Conservation (phyloP, 2,329 filamentous ascomycete species). For the Cladosporium cucumerinum region DNA sequence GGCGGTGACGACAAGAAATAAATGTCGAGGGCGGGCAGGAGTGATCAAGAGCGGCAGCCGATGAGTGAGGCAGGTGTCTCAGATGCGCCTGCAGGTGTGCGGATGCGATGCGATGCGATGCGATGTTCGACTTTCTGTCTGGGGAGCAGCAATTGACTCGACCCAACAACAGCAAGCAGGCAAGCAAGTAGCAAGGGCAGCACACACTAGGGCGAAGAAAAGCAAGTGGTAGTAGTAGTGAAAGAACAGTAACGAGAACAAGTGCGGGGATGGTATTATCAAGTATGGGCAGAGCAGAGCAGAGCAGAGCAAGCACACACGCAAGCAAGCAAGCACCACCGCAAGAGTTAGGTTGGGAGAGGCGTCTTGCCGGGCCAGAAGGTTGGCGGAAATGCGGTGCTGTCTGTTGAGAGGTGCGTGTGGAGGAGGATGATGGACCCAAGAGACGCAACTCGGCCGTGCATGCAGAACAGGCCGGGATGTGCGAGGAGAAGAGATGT, state of each 20-base stretch:
- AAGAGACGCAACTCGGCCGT: slow-evolving; percentile 10
- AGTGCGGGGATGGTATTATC: slow-evolving; percentile 10
- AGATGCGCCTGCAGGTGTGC: slow-evolving; percentile 13
- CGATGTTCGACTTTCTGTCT: slow-evolving; percentile 4
- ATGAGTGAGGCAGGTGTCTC: slow-evolving; percentile 1
- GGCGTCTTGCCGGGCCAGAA: slow-evolving; percentile 9
- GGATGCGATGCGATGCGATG: slow-evolving; percentile 7
- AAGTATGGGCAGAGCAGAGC: too few species aligned
- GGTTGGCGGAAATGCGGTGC: slow-evolving; percentile 14
- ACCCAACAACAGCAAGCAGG: slow-evolving; percentile 17
- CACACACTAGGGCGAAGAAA: neutral
- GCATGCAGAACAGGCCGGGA: slow-evolving; percentile 6
- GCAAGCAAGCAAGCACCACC: neutral
- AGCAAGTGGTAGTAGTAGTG: slow-evolving; percentile 16
- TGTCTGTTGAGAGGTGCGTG: slow-evolving; percentile 14
- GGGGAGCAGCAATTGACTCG: slow-evolving; percentile 11
- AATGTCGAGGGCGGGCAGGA: neutral
- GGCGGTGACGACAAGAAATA: neutral
- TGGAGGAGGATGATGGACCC: slow-evolving; percentile 14
- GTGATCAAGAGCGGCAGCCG: neutral
- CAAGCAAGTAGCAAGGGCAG: slow-evolving; percentile 10
- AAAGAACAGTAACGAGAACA: neutral
- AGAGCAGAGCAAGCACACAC: neutral
- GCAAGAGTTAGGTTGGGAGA: neutral
- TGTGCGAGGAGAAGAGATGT: neutral